Evolutionary conservation across 2,329 filamentous ascomycete species (phyloP), one percentile per base, ranked within the genome.

Genomic region (Aureobasidium mangrovei): DNA sequence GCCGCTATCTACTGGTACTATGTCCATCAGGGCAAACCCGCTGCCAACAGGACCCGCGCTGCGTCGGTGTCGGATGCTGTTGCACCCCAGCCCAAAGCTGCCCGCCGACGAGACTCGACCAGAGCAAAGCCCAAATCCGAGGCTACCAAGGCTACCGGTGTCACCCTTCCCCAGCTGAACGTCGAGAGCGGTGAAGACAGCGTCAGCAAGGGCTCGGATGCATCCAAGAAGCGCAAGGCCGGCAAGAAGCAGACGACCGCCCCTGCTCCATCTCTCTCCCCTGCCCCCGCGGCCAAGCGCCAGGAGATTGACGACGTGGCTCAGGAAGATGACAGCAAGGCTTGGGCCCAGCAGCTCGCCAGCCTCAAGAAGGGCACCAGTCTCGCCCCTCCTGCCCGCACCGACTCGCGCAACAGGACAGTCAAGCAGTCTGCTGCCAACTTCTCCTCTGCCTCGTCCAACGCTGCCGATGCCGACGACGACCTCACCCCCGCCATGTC

Each of bases 381-480:
- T 64, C 78, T 81, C 62, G 58, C 64, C 33, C 49, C 60, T 73
- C 70, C 57, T 57, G 64, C 67, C 29, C 64, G 62, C 59, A 61
- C 58, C 56, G 61, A 62, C 36, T 54, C 57, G 24, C 71, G 76
- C 56, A 74, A 77, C 10, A 84, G 84, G 70, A 85, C 83, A 28
- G 77, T 86, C 57, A 88, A 89, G 76, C 83, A 86, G 67, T 82
- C 69, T 38, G 61, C 65, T 4, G 61, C 62, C 38, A 61, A 58
- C 41, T 69, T 70, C 33, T 75, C 76, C 9, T 77, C 80, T 47
- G 76, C 80, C 5, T 91, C 87, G 3, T 84, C 82, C 52, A 81
- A 82, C 42, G 86, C 82, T 51, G 85, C 77, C 36, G 86, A 91
- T 66, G 87, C 84, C 10, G 88, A 93, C 63, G 87, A 94, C 64